Evolutionary conservation across 371 early-diverging fungal genomes (phyloP).

Genomic region (Mortierella sp.): DNA sequence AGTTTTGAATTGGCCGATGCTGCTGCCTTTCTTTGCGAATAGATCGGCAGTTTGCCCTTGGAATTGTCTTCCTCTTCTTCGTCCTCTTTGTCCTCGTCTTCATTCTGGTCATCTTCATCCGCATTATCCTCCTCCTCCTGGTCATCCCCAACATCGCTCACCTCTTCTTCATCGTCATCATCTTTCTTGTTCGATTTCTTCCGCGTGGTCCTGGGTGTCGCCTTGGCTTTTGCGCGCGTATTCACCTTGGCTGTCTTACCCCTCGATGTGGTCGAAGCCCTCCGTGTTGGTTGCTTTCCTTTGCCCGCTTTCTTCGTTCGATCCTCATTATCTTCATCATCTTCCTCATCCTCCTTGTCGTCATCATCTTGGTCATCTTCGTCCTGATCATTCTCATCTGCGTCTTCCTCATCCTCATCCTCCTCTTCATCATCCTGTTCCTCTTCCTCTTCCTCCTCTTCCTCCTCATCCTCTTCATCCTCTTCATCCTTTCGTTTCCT

Average conservation of each 20-base stretch:
- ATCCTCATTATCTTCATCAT: constrained; percentile 5
- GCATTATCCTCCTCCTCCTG: constrained; percentile 6
- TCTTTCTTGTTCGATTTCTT: constrained; percentile 20
- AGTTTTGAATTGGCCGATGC: constrained; percentile 47
- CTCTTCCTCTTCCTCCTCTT: constrained; percentile 32
- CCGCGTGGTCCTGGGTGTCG: constrained; percentile 15
- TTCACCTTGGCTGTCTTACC: constrained; percentile 16
- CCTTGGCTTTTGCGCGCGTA: constrained; percentile 18
- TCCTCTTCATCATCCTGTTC: constrained; percentile 25
- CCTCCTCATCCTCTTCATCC: constrained; percentile 44
- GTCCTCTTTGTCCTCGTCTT: constrained; percentile 2
- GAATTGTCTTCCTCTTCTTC: constrained; percentile 25
- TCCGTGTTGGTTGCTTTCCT: constrained; percentile 14
- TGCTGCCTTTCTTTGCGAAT: constrained; percentile 40
- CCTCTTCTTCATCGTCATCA: constrained; percentile 15
- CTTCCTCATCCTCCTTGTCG: constrained; percentile 23
- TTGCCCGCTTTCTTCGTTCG: constrained; percentile 9
- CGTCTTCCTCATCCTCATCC: constrained; percentile 14
- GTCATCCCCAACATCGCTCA: constrained; percentile 4
- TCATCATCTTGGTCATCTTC: constrained; percentile 21
- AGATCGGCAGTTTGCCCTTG: constrained; percentile 31
- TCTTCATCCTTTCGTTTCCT: constrained; percentile 34
- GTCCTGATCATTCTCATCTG: constrained; percentile 8
- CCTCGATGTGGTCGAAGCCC: constrained; percentile 2
- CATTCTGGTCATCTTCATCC: constrained; percentile 1